Evolutionary conservation across 2,329 filamentous ascomycete genomes (phyloP).

Genomic region (Epichloe sibirici): DNA sequence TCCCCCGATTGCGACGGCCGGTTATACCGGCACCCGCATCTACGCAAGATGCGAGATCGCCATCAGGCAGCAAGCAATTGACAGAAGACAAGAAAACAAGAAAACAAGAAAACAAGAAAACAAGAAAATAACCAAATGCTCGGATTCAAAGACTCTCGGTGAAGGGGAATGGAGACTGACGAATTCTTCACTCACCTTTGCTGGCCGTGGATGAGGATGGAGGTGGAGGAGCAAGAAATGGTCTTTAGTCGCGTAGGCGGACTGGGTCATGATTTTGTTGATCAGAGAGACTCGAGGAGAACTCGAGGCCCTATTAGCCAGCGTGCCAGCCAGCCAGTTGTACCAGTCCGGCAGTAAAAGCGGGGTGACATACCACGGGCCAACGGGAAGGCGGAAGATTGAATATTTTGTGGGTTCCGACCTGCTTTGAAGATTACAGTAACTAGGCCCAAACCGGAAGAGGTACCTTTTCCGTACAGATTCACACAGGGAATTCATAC

Average conservation of each 20-base stretch:
- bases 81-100: background rate
- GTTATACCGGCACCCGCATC: background rate
- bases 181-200: constrained; percentile 6
- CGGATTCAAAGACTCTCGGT: background rate
- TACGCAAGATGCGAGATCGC: background rate
- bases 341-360: constrained; percentile 6
- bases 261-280: constrained; percentile 15
- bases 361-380: constrained; percentile 12
- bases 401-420: too few relatives aligned
- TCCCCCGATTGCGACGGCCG: background rate
- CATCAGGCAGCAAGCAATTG: background rate
- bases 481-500: too few relatives aligned
- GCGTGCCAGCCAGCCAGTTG: background rate
- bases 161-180: background rate
- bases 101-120: background rate
- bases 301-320: constrained; percentile 4
- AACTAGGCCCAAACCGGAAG: too few relatives aligned
- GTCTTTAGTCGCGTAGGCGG: constrained; percentile 12
- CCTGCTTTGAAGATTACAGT: too few relatives aligned
- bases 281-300: background rate
- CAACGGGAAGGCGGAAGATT: constrained; percentile 3
- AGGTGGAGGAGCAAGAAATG: constrained; percentile 9
- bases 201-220: constrained; percentile 6
- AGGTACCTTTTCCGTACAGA: too few relatives aligned
- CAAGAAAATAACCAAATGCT: background rate